phyloP scores from a whole-genome alignment of 108 stramenopile species.

The Cyclotella cryptica region DNA sequence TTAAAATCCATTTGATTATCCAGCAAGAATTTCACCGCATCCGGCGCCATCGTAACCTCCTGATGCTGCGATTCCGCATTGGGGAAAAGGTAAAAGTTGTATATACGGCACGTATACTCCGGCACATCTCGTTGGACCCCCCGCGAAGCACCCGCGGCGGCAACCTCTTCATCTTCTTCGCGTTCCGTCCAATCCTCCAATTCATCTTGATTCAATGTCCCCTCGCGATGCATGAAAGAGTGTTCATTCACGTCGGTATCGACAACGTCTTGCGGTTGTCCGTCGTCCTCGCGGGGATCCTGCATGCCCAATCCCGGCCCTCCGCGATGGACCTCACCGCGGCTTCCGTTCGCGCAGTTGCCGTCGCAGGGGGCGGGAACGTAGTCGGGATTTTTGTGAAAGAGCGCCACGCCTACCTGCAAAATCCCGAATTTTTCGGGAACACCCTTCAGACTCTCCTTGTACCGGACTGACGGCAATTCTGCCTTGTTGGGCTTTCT shows the following conservation, averaged over 20 bases:
- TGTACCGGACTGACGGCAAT: constrained; percentile 63
- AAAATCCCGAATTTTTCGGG: constrained; percentile 79
- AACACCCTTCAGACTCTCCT: constrained; percentile 52
- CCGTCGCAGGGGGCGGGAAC: background rate
- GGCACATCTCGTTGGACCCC: constrained; percentile 4
- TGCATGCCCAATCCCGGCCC: background rate
- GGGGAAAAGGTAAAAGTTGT: constrained; percentile 87
- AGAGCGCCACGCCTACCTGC: constrained; percentile 79
- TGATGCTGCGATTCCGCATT: constrained; percentile 34
- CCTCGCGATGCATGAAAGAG: constrained; percentile 53
- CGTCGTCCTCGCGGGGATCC: background rate
- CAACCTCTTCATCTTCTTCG: constrained; percentile 24
- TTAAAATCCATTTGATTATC: constrained; percentile 79
- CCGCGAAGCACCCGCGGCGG: no score
- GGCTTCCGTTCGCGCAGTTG: background rate
- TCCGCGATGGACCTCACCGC: background rate
- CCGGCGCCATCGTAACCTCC: constrained; percentile 75
- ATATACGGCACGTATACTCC: constrained; percentile 55
- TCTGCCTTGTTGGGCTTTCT: constrained; percentile 62
- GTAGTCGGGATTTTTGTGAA: constrained; percentile 63
- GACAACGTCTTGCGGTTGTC: background rate
- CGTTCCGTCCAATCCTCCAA: constrained; percentile 49
- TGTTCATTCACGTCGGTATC: constrained; percentile 38
- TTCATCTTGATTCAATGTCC: constrained; percentile 47
- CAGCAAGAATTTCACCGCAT: constrained; percentile 65